A percentile compares a stretch with the other conserved stretches of the same genome.
Conservation (phyloP, 164 flowering plant species). For the Tetrastigma voinierianum region DNA sequence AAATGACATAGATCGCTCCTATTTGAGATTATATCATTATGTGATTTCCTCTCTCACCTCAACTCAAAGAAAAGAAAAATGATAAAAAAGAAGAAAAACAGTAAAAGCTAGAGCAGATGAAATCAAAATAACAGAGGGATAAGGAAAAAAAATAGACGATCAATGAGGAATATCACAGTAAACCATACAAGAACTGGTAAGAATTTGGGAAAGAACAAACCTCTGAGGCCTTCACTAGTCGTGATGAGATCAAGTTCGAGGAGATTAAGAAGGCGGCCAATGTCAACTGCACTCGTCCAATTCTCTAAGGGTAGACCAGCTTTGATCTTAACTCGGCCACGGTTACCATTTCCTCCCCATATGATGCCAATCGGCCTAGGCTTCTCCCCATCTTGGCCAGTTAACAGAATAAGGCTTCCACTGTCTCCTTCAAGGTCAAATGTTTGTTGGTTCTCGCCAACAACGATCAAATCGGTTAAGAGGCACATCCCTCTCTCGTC, state of each 20-base stretch:
- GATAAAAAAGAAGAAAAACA: background rate
- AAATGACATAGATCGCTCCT: no score
- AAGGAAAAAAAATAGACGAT: background rate
- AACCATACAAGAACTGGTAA: background rate
- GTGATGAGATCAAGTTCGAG: conserved; percentile 72
- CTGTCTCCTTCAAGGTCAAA: conserved; percentile 83
- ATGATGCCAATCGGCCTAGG: conserved; percentile 72
- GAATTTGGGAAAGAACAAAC: conserved; percentile 24
- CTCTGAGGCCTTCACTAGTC: conserved; percentile 52
- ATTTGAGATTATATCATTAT: no score
- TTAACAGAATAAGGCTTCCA: conserved; percentile 62
- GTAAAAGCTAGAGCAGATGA: background rate
- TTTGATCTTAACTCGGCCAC: conserved; percentile 68
- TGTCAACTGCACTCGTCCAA: conserved; percentile 83
- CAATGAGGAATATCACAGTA: no score
- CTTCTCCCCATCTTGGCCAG: conserved; percentile 55
- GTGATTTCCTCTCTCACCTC: background rate
- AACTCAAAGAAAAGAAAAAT: background rate
- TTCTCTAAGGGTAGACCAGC: conserved; percentile 66
- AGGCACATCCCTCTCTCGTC: conserved; percentile 77
- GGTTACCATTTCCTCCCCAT: conserved; percentile 79
- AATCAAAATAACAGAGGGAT: background rate
- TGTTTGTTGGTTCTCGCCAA: conserved; percentile 70
- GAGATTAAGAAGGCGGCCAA: conserved; percentile 66
- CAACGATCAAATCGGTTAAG: conserved; percentile 70